Evolutionary conservation across 176 grass and related monocot species (phyloP).

Genomic region (Puccinellia tenuiflora): DNA sequence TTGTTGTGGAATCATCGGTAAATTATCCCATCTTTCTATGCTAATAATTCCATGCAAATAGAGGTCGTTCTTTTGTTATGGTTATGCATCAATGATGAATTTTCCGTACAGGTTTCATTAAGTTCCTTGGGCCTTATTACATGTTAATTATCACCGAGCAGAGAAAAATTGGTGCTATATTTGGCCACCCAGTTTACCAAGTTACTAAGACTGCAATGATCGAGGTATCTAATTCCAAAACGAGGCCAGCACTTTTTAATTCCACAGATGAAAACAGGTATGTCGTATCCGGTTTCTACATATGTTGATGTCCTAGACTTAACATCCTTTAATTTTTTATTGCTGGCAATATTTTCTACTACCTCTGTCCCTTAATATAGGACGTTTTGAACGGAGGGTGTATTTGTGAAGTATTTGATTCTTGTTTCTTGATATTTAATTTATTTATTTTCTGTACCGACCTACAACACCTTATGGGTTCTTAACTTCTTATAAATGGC

Average conservation of each 20-base stretch:
- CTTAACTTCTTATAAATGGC: background rate
- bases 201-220: conserved; percentile 70
- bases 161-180: conserved; percentile 73
- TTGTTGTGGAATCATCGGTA: conserved; percentile 89
- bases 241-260: conserved; percentile 21
- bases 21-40: conserved; percentile 10
- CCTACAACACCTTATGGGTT: background rate
- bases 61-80: background rate
- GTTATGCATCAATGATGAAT: background rate
- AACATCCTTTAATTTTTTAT: background rate
- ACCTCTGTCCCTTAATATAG: no score
- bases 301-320: background rate
- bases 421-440: background rate
- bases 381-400: no score
- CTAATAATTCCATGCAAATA: background rate
- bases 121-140: conserved; percentile 95
- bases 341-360: background rate
- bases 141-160: conserved; percentile 94
- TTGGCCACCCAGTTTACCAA: conserved; percentile 77
- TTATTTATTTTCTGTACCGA: background rate
- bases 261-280: conserved; percentile 52
- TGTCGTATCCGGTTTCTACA: background rate
- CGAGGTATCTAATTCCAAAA: conserved; percentile 46
- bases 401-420: background rate
- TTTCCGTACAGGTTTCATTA: conserved; percentile 70